phyloP scores from a whole-genome alignment of 139 green algal species.

The Helicosporidium sp. region DNA sequence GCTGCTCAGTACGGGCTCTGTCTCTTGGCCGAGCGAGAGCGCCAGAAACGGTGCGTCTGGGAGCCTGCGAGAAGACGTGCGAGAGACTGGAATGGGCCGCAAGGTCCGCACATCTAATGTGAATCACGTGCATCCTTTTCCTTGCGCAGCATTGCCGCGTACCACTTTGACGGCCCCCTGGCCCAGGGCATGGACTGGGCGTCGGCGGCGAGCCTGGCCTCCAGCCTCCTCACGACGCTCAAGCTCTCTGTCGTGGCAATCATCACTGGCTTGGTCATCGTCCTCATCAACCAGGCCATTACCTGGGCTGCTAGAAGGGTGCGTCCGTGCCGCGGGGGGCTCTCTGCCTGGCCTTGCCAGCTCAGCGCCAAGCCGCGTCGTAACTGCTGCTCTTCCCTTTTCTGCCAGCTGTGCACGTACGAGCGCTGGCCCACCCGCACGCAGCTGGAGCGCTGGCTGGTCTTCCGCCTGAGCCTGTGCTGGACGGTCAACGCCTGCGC shows the following conservation, averaged over 20 bases:
- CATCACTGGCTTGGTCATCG: conserved; percentile 13
- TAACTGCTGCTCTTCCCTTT: background rate
- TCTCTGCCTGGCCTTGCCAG: too few species aligned
- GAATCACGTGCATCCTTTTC: background rate
- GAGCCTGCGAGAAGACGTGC: too few species aligned
- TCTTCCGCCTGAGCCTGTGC: conserved; percentile 15
- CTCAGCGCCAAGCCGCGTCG: too few species aligned
- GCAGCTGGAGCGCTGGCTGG: conserved; percentile 13
- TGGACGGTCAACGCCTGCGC: conserved; percentile 23
- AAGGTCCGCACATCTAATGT: too few species aligned
- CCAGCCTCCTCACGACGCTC: background rate
- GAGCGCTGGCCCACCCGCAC: conserved; percentile 29
- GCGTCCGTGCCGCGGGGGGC: too few species aligned
- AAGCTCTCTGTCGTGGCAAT: conserved; percentile 3
- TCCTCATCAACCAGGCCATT: conserved; percentile 17
- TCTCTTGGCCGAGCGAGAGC: conserved; percentile 6
- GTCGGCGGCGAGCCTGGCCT: conserved; percentile 5
- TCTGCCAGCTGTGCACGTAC: conserved; percentile 14
- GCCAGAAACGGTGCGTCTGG: conserved; percentile 1
- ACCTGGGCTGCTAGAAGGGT: conserved; percentile 4
- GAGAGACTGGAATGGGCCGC: too few species aligned
- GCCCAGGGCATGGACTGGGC: conserved; percentile 6
- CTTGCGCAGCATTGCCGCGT: background rate
- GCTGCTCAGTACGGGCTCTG: conserved; percentile 25
- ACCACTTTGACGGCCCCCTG: background rate